These are phyloP conservation scores for Candida hungchunana DNA, from an alignment of 805 yeast genomes.

Conservation along the genomic window DNA sequence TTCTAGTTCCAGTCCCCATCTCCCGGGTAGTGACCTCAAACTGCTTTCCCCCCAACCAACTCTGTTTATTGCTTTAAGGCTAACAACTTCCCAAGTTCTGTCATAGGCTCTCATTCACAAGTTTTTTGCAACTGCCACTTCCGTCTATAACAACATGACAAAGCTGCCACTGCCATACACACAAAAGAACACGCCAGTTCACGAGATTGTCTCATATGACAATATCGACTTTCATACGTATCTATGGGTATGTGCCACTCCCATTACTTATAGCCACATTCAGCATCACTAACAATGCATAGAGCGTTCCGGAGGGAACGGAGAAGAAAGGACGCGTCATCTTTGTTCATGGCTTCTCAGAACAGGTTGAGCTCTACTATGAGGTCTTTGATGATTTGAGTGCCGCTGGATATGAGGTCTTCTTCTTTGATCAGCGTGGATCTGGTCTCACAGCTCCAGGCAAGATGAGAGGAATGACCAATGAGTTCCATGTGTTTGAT, in stretches of 20 bases:
- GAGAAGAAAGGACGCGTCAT: slow-evolving; percentile 49
- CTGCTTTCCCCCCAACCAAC: too few relatives aligned
- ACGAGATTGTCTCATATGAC: slow-evolving; percentile 28
- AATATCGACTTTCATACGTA: slow-evolving; percentile 39
- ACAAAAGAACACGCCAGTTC: slow-evolving; percentile 2
- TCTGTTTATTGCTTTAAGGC: too few relatives aligned
- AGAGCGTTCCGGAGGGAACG: slow-evolving; percentile 30
- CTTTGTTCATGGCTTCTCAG: slow-evolving; percentile 71
- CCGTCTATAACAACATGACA: too few relatives aligned
- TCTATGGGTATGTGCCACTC: slow-evolving; percentile 17
- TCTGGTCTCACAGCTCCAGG: slow-evolving; percentile 63
- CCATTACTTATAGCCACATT: background rate
- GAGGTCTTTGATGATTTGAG: slow-evolving; percentile 51
- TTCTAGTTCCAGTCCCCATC: too few relatives aligned
- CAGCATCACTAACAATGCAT: slow-evolving; percentile 1
- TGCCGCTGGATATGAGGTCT: slow-evolving; percentile 55
- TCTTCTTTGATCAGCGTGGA: slow-evolving; percentile 73
- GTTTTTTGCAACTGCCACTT: too few relatives aligned
- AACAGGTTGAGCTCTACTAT: slow-evolving; percentile 45
- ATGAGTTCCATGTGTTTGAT: slow-evolving; percentile 50
- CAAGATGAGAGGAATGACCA: slow-evolving; percentile 48
- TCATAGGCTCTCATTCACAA: too few relatives aligned
- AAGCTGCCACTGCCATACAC: slow-evolving; percentile 11
- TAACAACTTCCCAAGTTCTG: too few relatives aligned
- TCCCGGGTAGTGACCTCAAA: too few relatives aligned